Evolutionary conservation across 1,139 yeast genomes (phyloP).

Genomic region (Blastobotrys arbuscula): DNA sequence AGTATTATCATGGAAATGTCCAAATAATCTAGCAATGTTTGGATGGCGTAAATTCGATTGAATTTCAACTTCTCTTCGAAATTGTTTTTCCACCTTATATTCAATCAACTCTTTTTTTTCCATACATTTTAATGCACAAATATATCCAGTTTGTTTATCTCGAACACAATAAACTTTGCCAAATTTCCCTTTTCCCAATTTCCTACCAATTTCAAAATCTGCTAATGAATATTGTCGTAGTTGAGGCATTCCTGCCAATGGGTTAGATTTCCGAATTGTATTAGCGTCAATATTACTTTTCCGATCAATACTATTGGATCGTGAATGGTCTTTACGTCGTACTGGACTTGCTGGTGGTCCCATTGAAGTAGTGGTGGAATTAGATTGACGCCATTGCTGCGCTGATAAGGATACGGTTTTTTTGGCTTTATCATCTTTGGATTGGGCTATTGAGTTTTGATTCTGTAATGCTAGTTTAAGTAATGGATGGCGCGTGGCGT

Average conservation of each 20-base stretch:
- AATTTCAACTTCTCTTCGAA: slow-evolving; percentile 86
- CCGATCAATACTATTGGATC: slow-evolving; percentile 5
- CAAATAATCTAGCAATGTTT: slow-evolving; percentile 72
- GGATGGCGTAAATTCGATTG: slow-evolving; percentile 72
- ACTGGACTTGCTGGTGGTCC: slow-evolving; percentile 23
- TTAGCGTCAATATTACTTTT: slow-evolving; percentile 19
- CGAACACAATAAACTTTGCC: slow-evolving; percentile 89
- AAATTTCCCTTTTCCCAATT: slow-evolving; percentile 87
- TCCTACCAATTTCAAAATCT: slow-evolving; percentile 84
- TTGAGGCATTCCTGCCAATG: slow-evolving; percentile 25
- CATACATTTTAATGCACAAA: slow-evolving; percentile 91
- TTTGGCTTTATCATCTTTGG: slow-evolving; percentile 12
- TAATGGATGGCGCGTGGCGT: slow-evolving; percentile 25
- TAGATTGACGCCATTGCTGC: slow-evolving; percentile 23
- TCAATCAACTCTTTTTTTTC: slow-evolving; percentile 70
- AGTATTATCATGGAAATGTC: slow-evolving; percentile 75
- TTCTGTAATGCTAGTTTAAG: slow-evolving; percentile 29
- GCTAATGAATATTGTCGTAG: slow-evolving; percentile 36
- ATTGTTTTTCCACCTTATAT: slow-evolving; percentile 78
- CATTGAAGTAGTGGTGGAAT: slow-evolving; percentile 12
- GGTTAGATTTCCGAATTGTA: slow-evolving; percentile 25
- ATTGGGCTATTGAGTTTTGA: slow-evolving; percentile 24
- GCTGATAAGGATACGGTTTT: slow-evolving; percentile 22
- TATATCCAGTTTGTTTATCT: slow-evolving; percentile 67
- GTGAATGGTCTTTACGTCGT: slow-evolving; percentile 2